Percentiles rank a stretch among this genome's conserved stretches.
These are phyloP conservation scores for Plasmodium gonderi DNA, from an alignment of 169 alveolate species.

Conservation along the genomic window DNA sequence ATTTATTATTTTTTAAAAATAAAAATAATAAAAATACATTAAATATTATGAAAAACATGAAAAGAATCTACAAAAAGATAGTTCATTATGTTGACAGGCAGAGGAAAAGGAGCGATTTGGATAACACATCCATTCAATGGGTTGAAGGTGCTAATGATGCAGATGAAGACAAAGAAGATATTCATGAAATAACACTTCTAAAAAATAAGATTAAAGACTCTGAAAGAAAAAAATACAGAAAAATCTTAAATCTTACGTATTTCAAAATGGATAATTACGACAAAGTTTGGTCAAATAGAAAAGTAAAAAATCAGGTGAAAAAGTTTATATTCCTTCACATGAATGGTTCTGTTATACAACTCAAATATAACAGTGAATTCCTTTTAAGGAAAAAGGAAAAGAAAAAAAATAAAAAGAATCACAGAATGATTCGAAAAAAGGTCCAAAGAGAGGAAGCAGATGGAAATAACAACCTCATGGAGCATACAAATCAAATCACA, in stretches of 20 bases:
- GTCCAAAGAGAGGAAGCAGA: neutral
- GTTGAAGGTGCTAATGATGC: neutral
- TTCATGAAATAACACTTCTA: neutral
- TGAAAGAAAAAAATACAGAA: conserved; percentile 16
- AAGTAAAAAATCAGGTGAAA: neutral
- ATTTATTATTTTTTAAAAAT: conserved; percentile 32
- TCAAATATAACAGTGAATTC: conserved; percentile 38
- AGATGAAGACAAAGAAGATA: neutral
- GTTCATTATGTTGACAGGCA: conserved; percentile 1
- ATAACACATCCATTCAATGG: neutral
- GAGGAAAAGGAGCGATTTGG: no score
- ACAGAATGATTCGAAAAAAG: neutral
- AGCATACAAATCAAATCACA: neutral
- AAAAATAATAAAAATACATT: neutral
- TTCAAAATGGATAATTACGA: conserved; percentile 23
- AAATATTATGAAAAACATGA: conserved; percentile 20
- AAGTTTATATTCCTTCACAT: conserved; percentile 22
- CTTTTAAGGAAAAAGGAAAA: conserved; percentile 8
- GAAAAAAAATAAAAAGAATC: neutral
- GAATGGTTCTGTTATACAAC: conserved; percentile 62
- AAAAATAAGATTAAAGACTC: neutral
- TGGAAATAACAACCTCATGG: neutral
- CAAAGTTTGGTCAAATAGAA: neutral
- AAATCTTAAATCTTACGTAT: conserved; percentile 15
- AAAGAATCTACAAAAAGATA: conserved; percentile 21